Evolutionary conservation across 2,329 filamentous ascomycete species (phyloP).

Genomic region (Neopestalotiopsis rosae): DNA sequence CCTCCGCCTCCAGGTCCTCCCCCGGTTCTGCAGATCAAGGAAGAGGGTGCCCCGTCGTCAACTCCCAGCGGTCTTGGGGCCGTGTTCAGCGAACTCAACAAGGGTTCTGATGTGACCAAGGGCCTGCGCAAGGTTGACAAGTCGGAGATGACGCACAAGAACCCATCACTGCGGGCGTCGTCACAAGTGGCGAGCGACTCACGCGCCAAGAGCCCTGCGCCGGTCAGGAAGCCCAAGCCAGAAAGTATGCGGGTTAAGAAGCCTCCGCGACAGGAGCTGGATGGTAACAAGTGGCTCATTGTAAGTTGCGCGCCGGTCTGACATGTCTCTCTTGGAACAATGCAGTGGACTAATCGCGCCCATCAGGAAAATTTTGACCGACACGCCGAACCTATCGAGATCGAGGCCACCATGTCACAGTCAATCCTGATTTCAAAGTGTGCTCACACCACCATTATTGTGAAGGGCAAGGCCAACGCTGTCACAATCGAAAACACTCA

Average conservation of each 20-base stretch:
- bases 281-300: constrained; percentile 93
- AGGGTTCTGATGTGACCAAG: constrained; percentile 85
- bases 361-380: constrained; percentile 87
- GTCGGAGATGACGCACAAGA: constrained; percentile 98
- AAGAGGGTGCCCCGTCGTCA: constrained; percentile 51
- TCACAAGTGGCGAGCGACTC: constrained; percentile 70
- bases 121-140: constrained; percentile 92
- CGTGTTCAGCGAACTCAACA: constrained; percentile 91
- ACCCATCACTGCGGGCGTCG: constrained; percentile 79
- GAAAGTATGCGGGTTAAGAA: constrained; percentile 86
- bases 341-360: neutral
- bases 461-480: constrained; percentile 95
- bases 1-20: constrained; percentile 75
- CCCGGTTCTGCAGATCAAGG: constrained; percentile 66
- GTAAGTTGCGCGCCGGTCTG: constrained; percentile 48
- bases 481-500: constrained; percentile 92
- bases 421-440: constrained; percentile 92
- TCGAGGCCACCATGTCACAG: constrained; percentile 82
- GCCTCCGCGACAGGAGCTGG: constrained; percentile 77
- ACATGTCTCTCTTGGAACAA: neutral
- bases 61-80: constrained; percentile 72
- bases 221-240: constrained; percentile 85
- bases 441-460: constrained; percentile 86
- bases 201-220: constrained; percentile 83
- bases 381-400: constrained; percentile 72